A percentile compares a stretch with the other conserved stretches of the same genome.
phyloP scores from a whole-genome alignment of 2,329 filamentous ascomycete species.

The Thelonectria olida region DNA sequence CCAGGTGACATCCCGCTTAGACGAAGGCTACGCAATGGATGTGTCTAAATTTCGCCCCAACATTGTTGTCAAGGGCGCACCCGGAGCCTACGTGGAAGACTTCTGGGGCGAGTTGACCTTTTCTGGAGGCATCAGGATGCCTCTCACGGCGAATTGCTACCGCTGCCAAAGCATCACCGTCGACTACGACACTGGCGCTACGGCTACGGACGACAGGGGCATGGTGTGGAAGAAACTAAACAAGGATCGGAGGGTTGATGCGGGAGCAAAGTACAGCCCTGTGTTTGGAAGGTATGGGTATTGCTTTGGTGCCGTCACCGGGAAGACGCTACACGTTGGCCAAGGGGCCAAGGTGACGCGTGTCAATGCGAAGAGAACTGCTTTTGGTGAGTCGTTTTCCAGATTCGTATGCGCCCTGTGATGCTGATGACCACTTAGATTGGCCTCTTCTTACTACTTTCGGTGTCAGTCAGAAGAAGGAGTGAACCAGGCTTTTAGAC shows the following conservation, averaged over 20 bases:
- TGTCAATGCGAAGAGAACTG: slow-evolving; percentile 27
- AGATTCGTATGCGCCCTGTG: fast-evolving
- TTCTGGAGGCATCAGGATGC: slow-evolving; percentile 27
- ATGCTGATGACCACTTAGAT: slow-evolving; percentile 15
- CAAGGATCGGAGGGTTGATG: slow-evolving; percentile 35
- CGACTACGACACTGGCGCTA: slow-evolving; percentile 32
- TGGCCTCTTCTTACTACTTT: slow-evolving; percentile 31
- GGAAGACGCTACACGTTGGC: slow-evolving; percentile 13
- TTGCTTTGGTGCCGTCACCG: slow-evolving; percentile 27
- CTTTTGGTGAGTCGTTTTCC: slow-evolving; percentile 25
- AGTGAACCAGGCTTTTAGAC: too few relatives aligned
- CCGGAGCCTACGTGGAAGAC: slow-evolving; percentile 29
- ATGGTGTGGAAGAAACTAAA: slow-evolving; percentile 38
- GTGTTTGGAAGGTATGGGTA: slow-evolving; percentile 38
- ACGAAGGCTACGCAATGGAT: slow-evolving; percentile 27
- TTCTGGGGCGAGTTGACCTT: slow-evolving; percentile 35
- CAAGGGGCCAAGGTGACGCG: slow-evolving; percentile 24
- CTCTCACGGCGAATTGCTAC: slow-evolving; percentile 33
- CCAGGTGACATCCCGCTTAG: slow-evolving; percentile 26
- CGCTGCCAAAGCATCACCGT: slow-evolving; percentile 39
- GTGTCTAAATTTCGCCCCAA: slow-evolving; percentile 39
- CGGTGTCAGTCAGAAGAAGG: slow-evolving; percentile 26
- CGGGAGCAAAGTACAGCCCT: slow-evolving; percentile 35
- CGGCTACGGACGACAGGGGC: slow-evolving; percentile 30
- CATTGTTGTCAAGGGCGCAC: slow-evolving; percentile 33